Base-by-base conservation (phyloP, 345 rosid genomes). In the Syzygium grande region DNA sequence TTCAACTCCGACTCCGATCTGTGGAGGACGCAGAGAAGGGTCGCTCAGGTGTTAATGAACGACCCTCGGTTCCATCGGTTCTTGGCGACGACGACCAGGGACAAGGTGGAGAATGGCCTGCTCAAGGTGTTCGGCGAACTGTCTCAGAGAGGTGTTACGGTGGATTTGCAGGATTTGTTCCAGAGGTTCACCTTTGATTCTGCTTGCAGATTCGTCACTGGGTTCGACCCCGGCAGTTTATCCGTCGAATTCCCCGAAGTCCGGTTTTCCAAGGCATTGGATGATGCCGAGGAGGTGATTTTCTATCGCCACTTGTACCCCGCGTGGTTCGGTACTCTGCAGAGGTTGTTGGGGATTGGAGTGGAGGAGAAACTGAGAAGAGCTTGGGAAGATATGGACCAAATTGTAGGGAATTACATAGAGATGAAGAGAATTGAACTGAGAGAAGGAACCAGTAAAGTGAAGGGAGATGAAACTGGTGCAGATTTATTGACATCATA, bases 101-200 rank as follows among this genome's bases (percentile, higher is more conserved):
- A 55, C 7, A 94, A 93, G 90, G 84, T 95, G 53, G 87, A 89
- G 84, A 88, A 92, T 10, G 91, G 93, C 38, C 90, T 95, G 9
- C 63, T 94, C 12, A 91, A 93, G 15, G 86, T 95, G 43, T 90
- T 95, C 22, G 93, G 94, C 5, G 90, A 92, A 59, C 89, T 89
- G 27, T 86, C 89, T 38, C 52, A 89, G 52, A 84, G 90, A 83
- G 92, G 88, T 5, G 34, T 51, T 11, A 77, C 85, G 14, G 87
- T 93, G 25, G 95, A 94, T 61, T 59, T 95, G 23, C 92, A 95
- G 89, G 93, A 90, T 84, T 6, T 92, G 54, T 88, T 93, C 78
- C 95, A 91, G 49, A 91, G 94, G 87, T 93, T 92, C 86, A 90
- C 94, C 7, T 91, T 92, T 4, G 96, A 95, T 38, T 86, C 91